These are phyloP conservation scores for Aspergillus pseudonomiae DNA, from an alignment of 2,329 filamentous ascomycete genomes.

Conservation along the genomic window DNA sequence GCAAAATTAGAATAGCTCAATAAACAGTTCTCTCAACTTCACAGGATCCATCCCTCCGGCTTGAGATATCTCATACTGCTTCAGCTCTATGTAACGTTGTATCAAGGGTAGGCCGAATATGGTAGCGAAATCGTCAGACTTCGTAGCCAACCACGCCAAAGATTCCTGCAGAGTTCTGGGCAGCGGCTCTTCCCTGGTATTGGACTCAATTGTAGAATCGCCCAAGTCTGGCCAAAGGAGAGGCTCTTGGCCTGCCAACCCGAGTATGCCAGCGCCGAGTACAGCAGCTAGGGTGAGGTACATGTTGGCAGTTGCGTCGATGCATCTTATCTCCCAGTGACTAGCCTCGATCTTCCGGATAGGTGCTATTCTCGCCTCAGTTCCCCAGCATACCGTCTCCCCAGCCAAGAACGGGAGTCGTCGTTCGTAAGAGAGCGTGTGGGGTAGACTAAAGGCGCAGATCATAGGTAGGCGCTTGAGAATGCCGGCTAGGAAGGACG, in stretches of 20 bases:
- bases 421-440: background rate
- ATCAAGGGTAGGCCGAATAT: background rate
- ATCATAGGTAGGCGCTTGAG: background rate
- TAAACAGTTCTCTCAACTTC: background rate
- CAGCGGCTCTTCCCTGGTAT: background rate
- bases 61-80: background rate
- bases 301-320: slow-evolving; percentile 29
- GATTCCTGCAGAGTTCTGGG: background rate
- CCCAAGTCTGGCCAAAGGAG: slow-evolving; percentile 14
- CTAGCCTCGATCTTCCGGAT: slow-evolving; percentile 24
- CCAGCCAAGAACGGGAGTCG: slow-evolving; percentile 10
- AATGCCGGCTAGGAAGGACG: background rate
- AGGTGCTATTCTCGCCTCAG: slow-evolving; percentile 18
- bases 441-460: background rate
- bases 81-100: background rate
- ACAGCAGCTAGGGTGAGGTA: slow-evolving; percentile 23
- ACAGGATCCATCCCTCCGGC: background rate
- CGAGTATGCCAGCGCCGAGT: slow-evolving; percentile 19
- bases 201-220: background rate
- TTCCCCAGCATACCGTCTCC: slow-evolving; percentile 21
- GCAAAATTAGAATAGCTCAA: background rate
- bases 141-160: background rate
- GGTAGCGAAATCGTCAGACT: background rate
- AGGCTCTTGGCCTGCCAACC: slow-evolving; percentile 15
- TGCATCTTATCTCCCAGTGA: slow-evolving; percentile 26